Percentiles rank a stretch among this genome's conserved stretches.
Conservation (phyloP, 345 rosid genomes). For the Chamaenerion angustifolium region DNA sequence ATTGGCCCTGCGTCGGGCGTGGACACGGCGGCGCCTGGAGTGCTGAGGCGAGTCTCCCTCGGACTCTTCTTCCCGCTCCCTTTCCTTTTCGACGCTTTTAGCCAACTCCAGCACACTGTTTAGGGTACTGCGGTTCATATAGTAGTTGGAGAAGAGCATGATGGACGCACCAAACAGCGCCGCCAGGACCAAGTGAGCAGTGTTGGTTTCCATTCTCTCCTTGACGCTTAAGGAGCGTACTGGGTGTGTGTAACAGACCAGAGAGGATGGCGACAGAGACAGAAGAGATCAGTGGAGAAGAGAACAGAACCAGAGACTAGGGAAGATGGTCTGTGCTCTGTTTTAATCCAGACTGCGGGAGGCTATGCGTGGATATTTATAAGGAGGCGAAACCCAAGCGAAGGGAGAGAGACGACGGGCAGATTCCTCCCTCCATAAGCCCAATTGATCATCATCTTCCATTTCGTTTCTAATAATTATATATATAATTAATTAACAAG, state of each 20-base stretch:
- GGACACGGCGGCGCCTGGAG: constrained; percentile 28
- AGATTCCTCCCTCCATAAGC: too few relatives aligned
- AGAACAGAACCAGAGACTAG: neutral
- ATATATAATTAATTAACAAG: too few relatives aligned
- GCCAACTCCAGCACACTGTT: constrained; percentile 85
- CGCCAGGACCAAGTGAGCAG: constrained; percentile 84
- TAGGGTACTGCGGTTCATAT: constrained; percentile 89
- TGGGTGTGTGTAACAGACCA: neutral
- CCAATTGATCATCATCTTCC: too few relatives aligned
- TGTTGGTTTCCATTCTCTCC: constrained; percentile 56
- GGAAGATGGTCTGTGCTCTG: constrained; percentile 5
- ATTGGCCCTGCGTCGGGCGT: constrained; percentile 28
- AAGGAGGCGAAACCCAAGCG: constrained; percentile 5
- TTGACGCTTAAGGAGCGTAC: too few relatives aligned
- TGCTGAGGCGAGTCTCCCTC: constrained; percentile 41
- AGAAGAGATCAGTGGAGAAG: too few relatives aligned
- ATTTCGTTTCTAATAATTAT: too few relatives aligned
- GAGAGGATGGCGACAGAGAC: neutral
- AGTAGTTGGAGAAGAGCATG: constrained; percentile 83
- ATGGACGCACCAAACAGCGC: constrained; percentile 94
- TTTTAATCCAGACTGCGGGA: constrained; percentile 1
- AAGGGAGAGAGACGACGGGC: too few relatives aligned
- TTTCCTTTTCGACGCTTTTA: constrained; percentile 54
- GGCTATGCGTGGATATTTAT: constrained; percentile 11
- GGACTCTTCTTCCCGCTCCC: constrained; percentile 25